Evolutionary conservation across 1,139 yeast species (phyloP).

Genomic region (Scheffersomyces insectosa): DNA sequence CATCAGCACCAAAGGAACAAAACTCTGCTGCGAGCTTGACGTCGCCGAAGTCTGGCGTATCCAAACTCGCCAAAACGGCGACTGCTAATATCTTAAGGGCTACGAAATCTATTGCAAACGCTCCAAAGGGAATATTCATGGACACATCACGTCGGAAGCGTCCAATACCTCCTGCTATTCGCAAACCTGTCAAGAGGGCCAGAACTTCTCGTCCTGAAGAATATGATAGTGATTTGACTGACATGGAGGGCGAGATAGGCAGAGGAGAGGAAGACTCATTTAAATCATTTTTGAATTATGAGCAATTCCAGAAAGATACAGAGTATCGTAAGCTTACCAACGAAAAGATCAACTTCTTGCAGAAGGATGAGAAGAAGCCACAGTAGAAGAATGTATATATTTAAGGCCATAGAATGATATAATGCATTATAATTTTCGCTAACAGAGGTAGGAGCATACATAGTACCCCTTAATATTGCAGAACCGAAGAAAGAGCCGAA

Average conservation of each 20-base stretch:
- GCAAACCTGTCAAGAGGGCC: not conserved
- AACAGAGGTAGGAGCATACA: too few species aligned
- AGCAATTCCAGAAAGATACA: slow-evolving; percentile 11
- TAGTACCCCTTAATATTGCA: too few species aligned
- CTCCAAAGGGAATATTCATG: slow-evolving; percentile 6
- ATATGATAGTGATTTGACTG: slow-evolving; percentile 25
- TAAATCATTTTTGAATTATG: slow-evolving; percentile 12
- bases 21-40: too few species aligned
- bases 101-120: not conserved
- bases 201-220: slow-evolving; percentile 7
- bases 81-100: not conserved
- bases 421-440: too few species aligned
- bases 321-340: slow-evolving; percentile 10
- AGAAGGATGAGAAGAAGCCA: slow-evolving; percentile 6
- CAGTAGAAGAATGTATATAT: too few species aligned
- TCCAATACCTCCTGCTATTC: not conserved
- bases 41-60: too few species aligned
- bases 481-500: too few species aligned
- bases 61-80: not conserved
- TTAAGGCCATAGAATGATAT: too few species aligned
- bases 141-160: slow-evolving; percentile 1
- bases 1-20: too few species aligned
- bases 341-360: slow-evolving; percentile 4
- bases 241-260: slow-evolving; percentile 19
- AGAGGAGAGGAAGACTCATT: slow-evolving; percentile 17